Conservation (phyloP, 371 early-diverging fungal genomes). For the Capniomyces stellatus region DNA sequence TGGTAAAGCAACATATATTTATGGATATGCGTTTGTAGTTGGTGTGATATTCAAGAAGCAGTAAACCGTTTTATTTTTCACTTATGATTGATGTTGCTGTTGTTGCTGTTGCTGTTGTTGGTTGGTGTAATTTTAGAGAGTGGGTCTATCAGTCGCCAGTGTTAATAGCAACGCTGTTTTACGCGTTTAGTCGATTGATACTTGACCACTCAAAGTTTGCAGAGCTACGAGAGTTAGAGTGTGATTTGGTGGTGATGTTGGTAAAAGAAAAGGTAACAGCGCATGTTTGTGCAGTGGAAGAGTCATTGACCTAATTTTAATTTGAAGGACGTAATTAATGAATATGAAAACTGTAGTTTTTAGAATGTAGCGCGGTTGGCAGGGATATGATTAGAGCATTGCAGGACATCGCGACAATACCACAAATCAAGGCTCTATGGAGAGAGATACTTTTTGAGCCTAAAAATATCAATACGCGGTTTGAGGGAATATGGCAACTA, state of each 20-base stretch:
- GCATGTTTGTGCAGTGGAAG: too few relatives aligned
- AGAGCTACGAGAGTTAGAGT: conserved; percentile 34
- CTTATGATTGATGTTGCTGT: not conserved
- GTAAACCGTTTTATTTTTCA: too few relatives aligned
- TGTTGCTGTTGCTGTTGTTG: too few relatives aligned
- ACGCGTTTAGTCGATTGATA: conserved; percentile 35
- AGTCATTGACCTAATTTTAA: too few relatives aligned
- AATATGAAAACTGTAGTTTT: conserved; percentile 14
- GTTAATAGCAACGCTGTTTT: conserved; percentile 36
- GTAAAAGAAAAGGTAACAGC: conserved; percentile 30
- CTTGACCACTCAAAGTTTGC: conserved; percentile 28
- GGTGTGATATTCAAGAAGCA: too few relatives aligned
- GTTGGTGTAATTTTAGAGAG: not conserved
- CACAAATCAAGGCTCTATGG: conserved; percentile 44
- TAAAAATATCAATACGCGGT: conserved; percentile 31
- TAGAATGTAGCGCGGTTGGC: conserved; percentile 41
- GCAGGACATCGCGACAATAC: conserved; percentile 38
- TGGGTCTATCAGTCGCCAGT: conserved; percentile 31
- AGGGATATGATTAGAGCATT: conserved; percentile 51
- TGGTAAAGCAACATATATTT: not conserved
- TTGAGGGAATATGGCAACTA: conserved; percentile 32
- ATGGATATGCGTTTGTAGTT: too few relatives aligned
- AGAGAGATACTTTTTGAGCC: conserved; percentile 33
- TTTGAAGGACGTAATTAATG: too few relatives aligned
- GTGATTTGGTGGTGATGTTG: conserved; percentile 29